These are phyloP conservation scores for Alternaria sp. DNA, from an alignment of 2,329 filamentous ascomycete species.

Conservation along the genomic window DNA sequence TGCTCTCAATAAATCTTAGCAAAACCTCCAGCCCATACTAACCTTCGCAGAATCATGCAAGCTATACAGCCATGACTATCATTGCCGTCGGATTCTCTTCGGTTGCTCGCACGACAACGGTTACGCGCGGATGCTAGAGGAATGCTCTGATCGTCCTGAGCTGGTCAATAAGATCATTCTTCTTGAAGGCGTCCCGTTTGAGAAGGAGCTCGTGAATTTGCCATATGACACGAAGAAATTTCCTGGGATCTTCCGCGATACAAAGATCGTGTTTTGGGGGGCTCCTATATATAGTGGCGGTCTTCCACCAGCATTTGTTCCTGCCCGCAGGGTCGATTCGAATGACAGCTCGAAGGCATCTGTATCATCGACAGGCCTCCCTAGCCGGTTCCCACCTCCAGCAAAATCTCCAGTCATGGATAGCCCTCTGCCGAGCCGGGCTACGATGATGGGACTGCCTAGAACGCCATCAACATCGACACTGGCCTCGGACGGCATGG, in stretches of 20 bases:
- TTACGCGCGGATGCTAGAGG: slow-evolving; percentile 63
- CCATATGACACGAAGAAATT: slow-evolving; percentile 63
- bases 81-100: slow-evolving; percentile 68
- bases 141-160: slow-evolving; percentile 56
- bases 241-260: slow-evolving; percentile 62
- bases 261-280: slow-evolving; percentile 52
- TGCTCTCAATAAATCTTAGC: not conserved
- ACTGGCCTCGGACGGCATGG: slow-evolving; percentile 32
- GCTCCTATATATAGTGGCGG: slow-evolving; percentile 5
- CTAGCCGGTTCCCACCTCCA: slow-evolving; percentile 40
- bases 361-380: slow-evolving; percentile 34
- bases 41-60: slow-evolving; percentile 61
- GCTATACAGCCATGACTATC: slow-evolving; percentile 64
- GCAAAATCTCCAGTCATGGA: slow-evolving; percentile 25
- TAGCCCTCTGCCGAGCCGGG: slow-evolving; percentile 26
- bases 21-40: slow-evolving; percentile 4
- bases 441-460: slow-evolving; percentile 19
- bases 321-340: slow-evolving; percentile 3
- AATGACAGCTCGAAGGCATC: slow-evolving; percentile 22
- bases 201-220: slow-evolving; percentile 60
- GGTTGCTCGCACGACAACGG: slow-evolving; percentile 67
- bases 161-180: slow-evolving; percentile 62
- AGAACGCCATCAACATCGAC: slow-evolving; percentile 45
- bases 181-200: slow-evolving; percentile 65
- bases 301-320: slow-evolving; percentile 3